Conservation (phyloP, 768 basidiomycete species). For the Russula lepida region DNA sequence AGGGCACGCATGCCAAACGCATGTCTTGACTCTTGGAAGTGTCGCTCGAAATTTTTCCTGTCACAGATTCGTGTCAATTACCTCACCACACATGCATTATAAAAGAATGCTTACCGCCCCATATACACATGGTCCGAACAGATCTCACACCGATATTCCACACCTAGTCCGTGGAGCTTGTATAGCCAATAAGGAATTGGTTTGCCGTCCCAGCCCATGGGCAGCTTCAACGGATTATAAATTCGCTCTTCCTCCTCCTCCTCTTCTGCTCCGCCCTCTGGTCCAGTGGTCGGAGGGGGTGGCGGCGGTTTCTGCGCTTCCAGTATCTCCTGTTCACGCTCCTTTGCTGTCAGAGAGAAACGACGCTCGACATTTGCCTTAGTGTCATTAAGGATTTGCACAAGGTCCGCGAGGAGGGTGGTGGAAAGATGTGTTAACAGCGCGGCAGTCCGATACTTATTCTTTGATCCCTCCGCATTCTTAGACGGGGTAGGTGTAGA, state of each 20-base stretch:
- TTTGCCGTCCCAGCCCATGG: slow-evolving; percentile 97
- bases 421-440: slow-evolving; percentile 63
- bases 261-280: slow-evolving; percentile 52
- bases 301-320: slow-evolving; percentile 55
- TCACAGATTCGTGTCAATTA: not conserved
- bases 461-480: slow-evolving; percentile 27
- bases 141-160: slow-evolving; percentile 95
- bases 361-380: slow-evolving; percentile 94
- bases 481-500: slow-evolving; percentile 28
- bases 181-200: slow-evolving; percentile 99
- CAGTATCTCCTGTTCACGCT: slow-evolving; percentile 87
- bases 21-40: slow-evolving; percentile 96
- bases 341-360: slow-evolving; percentile 93
- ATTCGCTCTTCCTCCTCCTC: slow-evolving; percentile 95
- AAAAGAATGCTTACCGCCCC: slow-evolving; percentile 57
- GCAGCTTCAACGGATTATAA: slow-evolving; percentile 95
- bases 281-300: slow-evolving; percentile 37
- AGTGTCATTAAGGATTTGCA: slow-evolving; percentile 71
- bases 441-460: slow-evolving; percentile 57
- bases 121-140: slow-evolving; percentile 96
- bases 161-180: slow-evolving; percentile 96
- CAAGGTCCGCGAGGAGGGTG: slow-evolving; percentile 55
- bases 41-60: slow-evolving; percentile 93
- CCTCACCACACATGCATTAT: not conserved
- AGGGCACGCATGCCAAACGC: slow-evolving; percentile 97